These are phyloP conservation scores for Magnaporthiopsis incrustans DNA, from an alignment of 2,329 filamentous ascomycete species.

Conservation along the genomic window DNA sequence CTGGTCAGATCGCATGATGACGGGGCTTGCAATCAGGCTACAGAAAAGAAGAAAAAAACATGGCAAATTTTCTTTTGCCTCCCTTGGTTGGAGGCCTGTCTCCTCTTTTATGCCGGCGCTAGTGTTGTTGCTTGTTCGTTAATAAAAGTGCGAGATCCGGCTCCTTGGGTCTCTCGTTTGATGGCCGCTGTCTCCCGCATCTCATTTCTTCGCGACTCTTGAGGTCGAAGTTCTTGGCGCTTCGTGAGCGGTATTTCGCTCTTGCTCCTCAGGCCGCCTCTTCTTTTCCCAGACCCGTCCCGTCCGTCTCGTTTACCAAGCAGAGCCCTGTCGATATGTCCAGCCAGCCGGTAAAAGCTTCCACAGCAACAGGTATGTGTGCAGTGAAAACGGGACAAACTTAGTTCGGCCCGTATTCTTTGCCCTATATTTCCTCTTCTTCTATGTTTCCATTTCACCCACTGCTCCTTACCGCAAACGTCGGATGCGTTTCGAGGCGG, in stretches of 20 bases:
- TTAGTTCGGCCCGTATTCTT: background rate
- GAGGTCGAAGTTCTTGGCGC: background rate
- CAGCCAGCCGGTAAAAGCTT: constrained; percentile 5
- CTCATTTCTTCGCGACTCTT: background rate
- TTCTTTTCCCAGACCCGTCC: background rate
- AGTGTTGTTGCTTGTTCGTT: background rate
- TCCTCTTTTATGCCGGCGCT: background rate
- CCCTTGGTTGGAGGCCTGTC: background rate
- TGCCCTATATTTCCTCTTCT: background rate
- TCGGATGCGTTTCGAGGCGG: background rate
- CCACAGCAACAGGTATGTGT: constrained; percentile 2
- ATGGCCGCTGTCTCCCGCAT: background rate
- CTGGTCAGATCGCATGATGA: background rate
- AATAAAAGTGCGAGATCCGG: background rate
- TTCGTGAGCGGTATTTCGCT: background rate
- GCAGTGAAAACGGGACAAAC: background rate
- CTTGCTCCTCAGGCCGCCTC: background rate
- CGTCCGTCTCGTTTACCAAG: background rate
- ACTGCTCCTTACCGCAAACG: background rate
- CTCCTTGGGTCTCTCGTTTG: background rate
- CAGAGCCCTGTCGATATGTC: constrained; percentile 3
- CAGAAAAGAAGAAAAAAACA: background rate
- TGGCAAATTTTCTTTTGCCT: background rate
- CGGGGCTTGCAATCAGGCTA: background rate
- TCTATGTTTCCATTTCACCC: background rate